phyloP scores from a whole-genome alignment of 257 asterid genomes.

The Nicotiana otophora region DNA sequence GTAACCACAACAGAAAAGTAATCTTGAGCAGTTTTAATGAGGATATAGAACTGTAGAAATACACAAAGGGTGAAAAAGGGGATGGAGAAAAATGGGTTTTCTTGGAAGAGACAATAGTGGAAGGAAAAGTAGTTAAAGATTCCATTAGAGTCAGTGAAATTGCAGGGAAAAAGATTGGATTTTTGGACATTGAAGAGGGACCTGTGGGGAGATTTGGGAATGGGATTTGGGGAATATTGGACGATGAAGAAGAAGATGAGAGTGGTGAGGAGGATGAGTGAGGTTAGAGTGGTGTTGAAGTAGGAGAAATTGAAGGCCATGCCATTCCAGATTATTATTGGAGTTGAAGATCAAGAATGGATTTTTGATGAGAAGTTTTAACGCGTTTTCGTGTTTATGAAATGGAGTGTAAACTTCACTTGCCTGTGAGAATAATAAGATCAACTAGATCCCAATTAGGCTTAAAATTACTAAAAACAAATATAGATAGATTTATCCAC shows the following conservation, averaged over 20 bases:
- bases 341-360: background rate
- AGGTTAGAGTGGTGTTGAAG: conserved; percentile 31
- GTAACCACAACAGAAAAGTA: conserved; percentile 83
- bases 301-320: conserved; percentile 60
- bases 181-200: conserved; percentile 19
- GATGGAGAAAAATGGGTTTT: conserved; percentile 46
- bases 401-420: background rate
- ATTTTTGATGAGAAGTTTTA: background rate
- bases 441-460: background rate
- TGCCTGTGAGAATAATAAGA: background rate
- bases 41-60: conserved; percentile 69
- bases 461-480: background rate
- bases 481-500: too few species aligned
- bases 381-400: background rate
- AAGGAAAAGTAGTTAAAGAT: conserved; percentile 55
- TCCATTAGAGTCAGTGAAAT: conserved; percentile 46
- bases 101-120: conserved; percentile 51
- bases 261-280: conserved; percentile 33
- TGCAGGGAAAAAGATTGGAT: conserved; percentile 15
- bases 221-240: conserved; percentile 17
- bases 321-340: conserved; percentile 44
- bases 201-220: conserved; percentile 24
- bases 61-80: conserved; percentile 53
- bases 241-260: conserved; percentile 45
- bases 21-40: conserved; percentile 90